Evolutionary conservation across 75 land plant species (phyloP).

Genomic region (Larix kaempferi): DNA sequence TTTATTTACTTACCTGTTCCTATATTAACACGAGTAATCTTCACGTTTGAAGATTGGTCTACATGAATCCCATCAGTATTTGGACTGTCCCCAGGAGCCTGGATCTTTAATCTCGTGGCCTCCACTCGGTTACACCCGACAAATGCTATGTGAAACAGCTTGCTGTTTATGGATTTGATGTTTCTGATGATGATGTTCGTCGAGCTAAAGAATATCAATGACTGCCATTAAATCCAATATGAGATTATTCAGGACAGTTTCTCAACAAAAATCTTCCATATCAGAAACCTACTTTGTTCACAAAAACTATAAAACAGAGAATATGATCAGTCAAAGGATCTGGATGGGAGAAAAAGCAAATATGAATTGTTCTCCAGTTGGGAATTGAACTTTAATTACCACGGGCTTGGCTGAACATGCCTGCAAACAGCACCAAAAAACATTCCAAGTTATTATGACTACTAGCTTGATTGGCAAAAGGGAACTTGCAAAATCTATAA

Average conservation of each 20-base stretch:
- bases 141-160: slow-evolving; percentile 28
- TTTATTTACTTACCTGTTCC: slow-evolving; percentile 20
- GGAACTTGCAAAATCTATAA: no score
- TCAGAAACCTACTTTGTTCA: not conserved
- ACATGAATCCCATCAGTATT: slow-evolving; percentile 48
- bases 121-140: slow-evolving; percentile 9
- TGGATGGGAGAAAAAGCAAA: no score
- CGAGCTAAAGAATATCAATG: slow-evolving; percentile 14
- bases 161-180: slow-evolving; percentile 29
- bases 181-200: slow-evolving; percentile 17
- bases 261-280: not conserved
- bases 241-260: not conserved
- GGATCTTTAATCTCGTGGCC: slow-evolving; percentile 24
- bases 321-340: not conserved
- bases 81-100: slow-evolving; percentile 33
- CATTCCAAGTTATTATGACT: no score
- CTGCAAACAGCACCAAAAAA: no score
- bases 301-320: not conserved
- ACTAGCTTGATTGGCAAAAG: no score
- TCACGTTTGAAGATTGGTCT: slow-evolving; percentile 9
- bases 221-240: slow-evolving; percentile 9
- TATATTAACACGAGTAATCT: slow-evolving; percentile 20
- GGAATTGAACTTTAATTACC: no score
- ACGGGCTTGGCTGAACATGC: no score
- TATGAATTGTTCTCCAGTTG: no score